These are phyloP conservation scores for Spathaspora gorwiae DNA, from an alignment of 805 yeast genomes.

Conservation along the genomic window DNA sequence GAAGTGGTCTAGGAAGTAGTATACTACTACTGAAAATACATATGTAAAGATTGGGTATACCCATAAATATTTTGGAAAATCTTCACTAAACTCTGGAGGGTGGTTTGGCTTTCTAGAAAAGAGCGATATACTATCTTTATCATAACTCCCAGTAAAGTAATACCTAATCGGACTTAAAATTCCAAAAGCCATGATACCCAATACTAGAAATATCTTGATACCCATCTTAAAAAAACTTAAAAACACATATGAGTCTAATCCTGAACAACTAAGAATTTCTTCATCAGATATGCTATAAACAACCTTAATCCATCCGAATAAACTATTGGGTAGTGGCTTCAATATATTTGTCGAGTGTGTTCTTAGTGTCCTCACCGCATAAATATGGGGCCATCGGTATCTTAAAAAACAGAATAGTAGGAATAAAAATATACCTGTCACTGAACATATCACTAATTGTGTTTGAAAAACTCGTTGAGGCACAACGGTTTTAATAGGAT, in stretches of 20 bases:
- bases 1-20: slow-evolving; percentile 40
- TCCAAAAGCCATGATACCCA: slow-evolving; percentile 54
- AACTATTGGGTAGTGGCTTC: slow-evolving; percentile 40
- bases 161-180: slow-evolving; percentile 36
- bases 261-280: slow-evolving; percentile 80
- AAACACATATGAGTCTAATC: slow-evolving; percentile 76
- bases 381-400: slow-evolving; percentile 52
- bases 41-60: slow-evolving; percentile 55
- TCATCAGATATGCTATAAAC: slow-evolving; percentile 64
- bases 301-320: slow-evolving; percentile 76
- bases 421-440: slow-evolving; percentile 45
- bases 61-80: slow-evolving; percentile 44
- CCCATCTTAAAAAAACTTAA: slow-evolving; percentile 55
- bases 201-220: slow-evolving; percentile 59
- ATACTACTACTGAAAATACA: slow-evolving; percentile 46
- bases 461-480: slow-evolving; percentile 54
- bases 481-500: slow-evolving; percentile 11
- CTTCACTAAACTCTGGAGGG: slow-evolving; percentile 27
- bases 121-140: slow-evolving; percentile 28
- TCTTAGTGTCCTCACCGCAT: slow-evolving; percentile 51
- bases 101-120: background rate
- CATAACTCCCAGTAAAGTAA: slow-evolving; percentile 40
- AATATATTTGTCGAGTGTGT: slow-evolving; percentile 29
- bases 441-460: slow-evolving; percentile 46
- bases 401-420: slow-evolving; percentile 47